A percentile compares a stretch with the other conserved stretches of the same genome.
These are phyloP conservation scores for Cordyceps tenuipes DNA, from an alignment of 2,329 filamentous ascomycete species.

Conservation along the genomic window DNA sequence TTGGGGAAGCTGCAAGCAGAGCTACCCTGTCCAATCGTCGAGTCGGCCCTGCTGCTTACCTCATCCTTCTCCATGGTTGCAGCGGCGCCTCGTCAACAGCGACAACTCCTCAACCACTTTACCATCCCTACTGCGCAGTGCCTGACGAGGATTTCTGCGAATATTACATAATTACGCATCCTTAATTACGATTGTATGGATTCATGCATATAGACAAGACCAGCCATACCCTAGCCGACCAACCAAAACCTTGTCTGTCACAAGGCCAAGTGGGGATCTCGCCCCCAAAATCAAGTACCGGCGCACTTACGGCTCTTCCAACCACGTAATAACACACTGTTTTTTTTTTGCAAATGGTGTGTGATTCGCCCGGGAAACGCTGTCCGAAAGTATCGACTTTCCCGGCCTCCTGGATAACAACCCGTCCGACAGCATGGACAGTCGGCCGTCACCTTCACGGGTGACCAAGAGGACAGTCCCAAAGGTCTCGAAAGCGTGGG, in stretches of 20 bases:
- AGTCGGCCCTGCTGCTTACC: neutral
- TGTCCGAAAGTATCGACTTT: constrained; percentile 9
- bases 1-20: neutral
- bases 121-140: neutral
- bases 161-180: too few relatives aligned
- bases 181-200: neutral
- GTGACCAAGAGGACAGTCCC: constrained; percentile 9
- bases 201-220: neutral
- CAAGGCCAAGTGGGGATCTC: constrained; percentile 5
- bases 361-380: constrained; percentile 3
- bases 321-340: neutral
- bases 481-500: constrained; percentile 12
- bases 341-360: constrained; percentile 7
- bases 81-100: neutral
- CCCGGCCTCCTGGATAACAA: neutral
- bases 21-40: neutral
- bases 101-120: neutral
- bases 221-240: constrained; percentile 1
- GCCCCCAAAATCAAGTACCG: neutral
- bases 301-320: neutral
- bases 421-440: neutral
- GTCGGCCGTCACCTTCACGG: constrained; percentile 6
- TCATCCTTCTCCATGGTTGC: neutral
- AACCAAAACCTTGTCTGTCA: constrained; percentile 5
- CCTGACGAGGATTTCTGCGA: neutral